Evolutionary conservation across 257 asterid genomes (phyloP).

Genomic region (Voacanga thouarsii): DNA sequence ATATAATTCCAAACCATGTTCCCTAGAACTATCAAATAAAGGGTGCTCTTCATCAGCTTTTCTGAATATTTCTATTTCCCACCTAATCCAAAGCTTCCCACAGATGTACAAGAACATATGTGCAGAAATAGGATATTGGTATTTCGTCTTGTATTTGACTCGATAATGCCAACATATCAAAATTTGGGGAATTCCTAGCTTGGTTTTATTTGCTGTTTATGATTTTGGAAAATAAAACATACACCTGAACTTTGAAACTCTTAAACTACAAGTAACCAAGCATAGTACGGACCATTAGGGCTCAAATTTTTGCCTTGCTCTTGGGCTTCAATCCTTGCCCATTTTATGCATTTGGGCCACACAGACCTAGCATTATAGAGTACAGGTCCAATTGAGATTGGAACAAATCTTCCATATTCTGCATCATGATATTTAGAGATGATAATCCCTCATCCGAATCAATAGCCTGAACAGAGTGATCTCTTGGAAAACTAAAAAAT

Average conservation of each 20-base stretch:
- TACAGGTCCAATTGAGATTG: neutral
- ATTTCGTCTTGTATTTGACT: neutral
- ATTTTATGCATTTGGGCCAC: neutral
- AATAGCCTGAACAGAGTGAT: neutral
- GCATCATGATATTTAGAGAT: neutral
- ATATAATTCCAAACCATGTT: neutral
- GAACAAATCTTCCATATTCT: neutral
- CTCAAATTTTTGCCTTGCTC: neutral
- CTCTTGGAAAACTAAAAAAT: neutral
- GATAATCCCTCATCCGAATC: neutral
- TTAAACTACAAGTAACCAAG: neutral
- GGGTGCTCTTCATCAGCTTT: neutral
- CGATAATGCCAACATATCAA: neutral
- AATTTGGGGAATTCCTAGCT: neutral
- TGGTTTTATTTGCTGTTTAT: neutral
- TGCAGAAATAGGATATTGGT: neutral
- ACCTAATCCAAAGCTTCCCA: neutral
- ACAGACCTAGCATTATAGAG: neutral
- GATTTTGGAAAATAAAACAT: neutral
- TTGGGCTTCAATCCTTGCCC: neutral
- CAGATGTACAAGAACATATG: too few relatives aligned
- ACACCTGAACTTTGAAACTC: neutral
- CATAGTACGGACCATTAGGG: neutral
- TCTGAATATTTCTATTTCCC: neutral
- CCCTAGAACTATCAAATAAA: neutral